Base-by-base conservation (phyloP, 2,329 filamentous ascomycete genomes). In the Nemania sp. region DNA sequence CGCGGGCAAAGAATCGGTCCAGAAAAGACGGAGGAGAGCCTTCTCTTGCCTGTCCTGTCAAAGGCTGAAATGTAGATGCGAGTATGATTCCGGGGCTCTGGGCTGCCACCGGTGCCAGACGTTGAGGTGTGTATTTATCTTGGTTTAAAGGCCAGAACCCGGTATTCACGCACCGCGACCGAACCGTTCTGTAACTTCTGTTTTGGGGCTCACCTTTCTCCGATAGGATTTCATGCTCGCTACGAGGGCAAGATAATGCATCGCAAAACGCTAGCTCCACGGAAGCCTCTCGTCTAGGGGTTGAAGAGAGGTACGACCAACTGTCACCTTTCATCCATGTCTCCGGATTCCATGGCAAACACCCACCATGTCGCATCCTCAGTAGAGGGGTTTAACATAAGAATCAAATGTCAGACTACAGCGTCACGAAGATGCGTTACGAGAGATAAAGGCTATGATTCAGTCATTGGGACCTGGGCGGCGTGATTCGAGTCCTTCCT, bases 1-100 rank as follows among this genome's bases (percentile, higher is more conserved):
- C 7, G 9, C 31, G 12, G 47, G 23, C 11, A 55, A 39, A 23
- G 57, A 52, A 12, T 22, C 57, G 11, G 40, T 50, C 2, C 62
- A 57, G 33, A 67, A 67, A 52, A 54, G 64, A 20, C 63, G 65
- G 2, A 59, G 66, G 6, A 61, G 64, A 30, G 66, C 66, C 11
- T 68, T 68, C 54, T 68, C 66, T 8, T 67, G 66, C 22, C 48
- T 66, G 2, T 68, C 66, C 2, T 68, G 66, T 22, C 66, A 68
- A 45, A 63, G 63, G 28, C 31, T 68, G 33, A 67, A 67, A 46
- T 67, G 65, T 37, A 57, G 66, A 50, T 68, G 66, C 56, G 65
- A 67, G 40, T 68, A 66, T 23, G 65, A 67, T n/a, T 45, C 59
- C 5, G 63, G 63, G 3, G 52, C 64, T 2, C 60, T 51, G 31